phyloP scores from a whole-genome alignment of 2,329 filamentous ascomycete species.

The Pseudocercospora musae region DNA sequence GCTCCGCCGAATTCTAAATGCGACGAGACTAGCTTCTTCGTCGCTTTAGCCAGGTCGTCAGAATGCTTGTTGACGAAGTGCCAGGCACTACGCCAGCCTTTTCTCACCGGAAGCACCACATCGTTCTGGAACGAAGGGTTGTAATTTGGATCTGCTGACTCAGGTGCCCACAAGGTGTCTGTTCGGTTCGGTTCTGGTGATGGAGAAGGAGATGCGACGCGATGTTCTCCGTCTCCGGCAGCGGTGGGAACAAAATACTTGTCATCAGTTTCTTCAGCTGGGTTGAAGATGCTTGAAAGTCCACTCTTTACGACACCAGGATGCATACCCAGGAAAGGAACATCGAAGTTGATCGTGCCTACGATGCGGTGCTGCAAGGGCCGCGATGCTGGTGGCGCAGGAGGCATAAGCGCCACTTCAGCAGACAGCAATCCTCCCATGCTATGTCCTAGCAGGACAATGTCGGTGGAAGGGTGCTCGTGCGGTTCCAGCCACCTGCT shows the following conservation, averaged over 20 bases:
- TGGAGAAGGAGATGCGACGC: not conserved
- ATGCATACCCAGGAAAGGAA: slow-evolving; percentile 83
- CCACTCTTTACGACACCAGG: slow-evolving; percentile 82
- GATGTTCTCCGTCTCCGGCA: not conserved
- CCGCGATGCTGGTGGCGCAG: slow-evolving; percentile 28
- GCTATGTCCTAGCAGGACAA: slow-evolving; percentile 81
- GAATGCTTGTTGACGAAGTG: slow-evolving; percentile 82
- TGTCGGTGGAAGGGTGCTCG: slow-evolving; percentile 69
- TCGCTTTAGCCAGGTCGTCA: slow-evolving; percentile 66
- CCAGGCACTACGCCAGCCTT: slow-evolving; percentile 63
- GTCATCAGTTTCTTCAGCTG: slow-evolving; percentile 40
- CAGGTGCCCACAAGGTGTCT: slow-evolving; percentile 30
- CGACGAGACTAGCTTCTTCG: slow-evolving; percentile 70
- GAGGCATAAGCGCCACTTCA: slow-evolving; percentile 66
- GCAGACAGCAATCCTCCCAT: slow-evolving; percentile 84
- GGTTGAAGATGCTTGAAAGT: slow-evolving; percentile 70
- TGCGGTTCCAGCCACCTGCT: slow-evolving; percentile 78
- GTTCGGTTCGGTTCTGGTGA: slow-evolving; percentile 6
- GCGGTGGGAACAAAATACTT: not conserved
- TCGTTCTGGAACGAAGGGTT: slow-evolving; percentile 77
- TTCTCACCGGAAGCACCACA: slow-evolving; percentile 63
- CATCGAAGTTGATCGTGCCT: slow-evolving; percentile 78
- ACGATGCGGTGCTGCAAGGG: slow-evolving; percentile 71
- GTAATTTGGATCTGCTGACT: slow-evolving; percentile 58
- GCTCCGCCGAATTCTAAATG: slow-evolving; percentile 81